These are phyloP conservation scores for Hippophae gyantsensis DNA, from an alignment of 306 rosid species.

Conservation along the genomic window DNA sequence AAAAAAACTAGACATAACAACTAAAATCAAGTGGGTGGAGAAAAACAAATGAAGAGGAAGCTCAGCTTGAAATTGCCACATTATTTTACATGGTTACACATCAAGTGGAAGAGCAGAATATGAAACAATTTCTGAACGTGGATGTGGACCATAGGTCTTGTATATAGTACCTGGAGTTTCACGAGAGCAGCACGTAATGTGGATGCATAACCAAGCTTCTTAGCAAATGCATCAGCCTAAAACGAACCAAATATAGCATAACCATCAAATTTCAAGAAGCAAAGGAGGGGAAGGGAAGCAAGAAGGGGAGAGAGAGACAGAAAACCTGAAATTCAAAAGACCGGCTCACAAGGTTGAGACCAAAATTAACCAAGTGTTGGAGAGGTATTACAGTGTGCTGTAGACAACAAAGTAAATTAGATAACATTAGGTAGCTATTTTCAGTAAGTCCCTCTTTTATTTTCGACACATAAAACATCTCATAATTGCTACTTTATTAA, in stretches of 20 bases:
- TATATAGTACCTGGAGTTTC: slow-evolving; percentile 61
- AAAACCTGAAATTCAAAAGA: slow-evolving; percentile 89
- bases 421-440: neutral
- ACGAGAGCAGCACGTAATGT: slow-evolving; percentile 63
- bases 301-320: neutral
- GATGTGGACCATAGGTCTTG: too few species aligned
- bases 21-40: too few species aligned
- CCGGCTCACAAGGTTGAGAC: slow-evolving; percentile 82
- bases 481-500: too few species aligned
- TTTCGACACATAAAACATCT: too few species aligned
- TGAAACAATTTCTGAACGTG: too few species aligned
- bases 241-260: slow-evolving; percentile 9
- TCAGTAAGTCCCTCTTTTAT: too few species aligned
- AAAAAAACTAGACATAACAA: too few species aligned
- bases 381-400: slow-evolving; percentile 88
- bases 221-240: slow-evolving; percentile 89
- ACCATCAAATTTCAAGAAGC: neutral
- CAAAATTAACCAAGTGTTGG: slow-evolving; percentile 87
- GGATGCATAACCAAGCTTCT: slow-evolving; percentile 71
- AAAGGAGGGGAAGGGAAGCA: neutral
- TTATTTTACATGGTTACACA: too few species aligned
- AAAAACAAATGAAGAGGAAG: neutral
- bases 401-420: slow-evolving; percentile 26
- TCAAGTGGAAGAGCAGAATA: too few species aligned
- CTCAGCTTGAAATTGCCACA: too few species aligned